Evolutionary conservation across 192 early-diverging fungal genomes (phyloP), one percentile per base, ranked within the genome.

Genomic region (Diversispora epigaea): DNA sequence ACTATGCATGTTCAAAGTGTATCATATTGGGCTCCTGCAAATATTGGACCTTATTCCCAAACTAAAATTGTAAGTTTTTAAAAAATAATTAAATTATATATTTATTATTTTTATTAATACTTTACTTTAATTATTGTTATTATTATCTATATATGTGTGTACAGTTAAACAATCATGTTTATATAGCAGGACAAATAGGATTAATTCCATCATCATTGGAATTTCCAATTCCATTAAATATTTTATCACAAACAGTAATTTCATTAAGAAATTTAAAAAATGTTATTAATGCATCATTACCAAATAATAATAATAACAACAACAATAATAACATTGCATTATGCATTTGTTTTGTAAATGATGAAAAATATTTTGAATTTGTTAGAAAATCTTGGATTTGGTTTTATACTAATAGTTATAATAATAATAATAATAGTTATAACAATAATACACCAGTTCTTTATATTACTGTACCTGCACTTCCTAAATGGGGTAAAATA

Each of bases 11-110:
- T 94, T 10, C 93, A 94, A 76, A 86, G 91, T 21, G 84, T 94
- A 11, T 94, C 93, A 14, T 94, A 94, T 77, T 94, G 93, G 93
- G 93, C 93, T 9, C 93, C 93, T 39, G 92, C 93, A 32, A 94
- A 94, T 72, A 94, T 94, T 77, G 93, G 93, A 22, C 93, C 93
- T 21, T 94, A 94, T 78, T 91, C 89, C 12, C 93, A 94, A 78
- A 85, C 87, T 15, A 85, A 84, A 32, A 80, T 85, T 78, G 89
- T 91, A 82, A 60, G 76, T 78, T 52, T 8, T 39, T 14, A 54
- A 54, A 32, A 14, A 15, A 25, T 25, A 15, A 4, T 39, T 10
- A 58, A 40, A 21, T 58, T 74, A 0, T 62, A 10, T 4, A 5
- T 6, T 44, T 63, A 3, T 10, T 39, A 6, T 46, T 40, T 50